Evolutionary conservation across 2,329 filamentous ascomycete genomes (phyloP).

Genomic region (Xylaria sp.): DNA sequence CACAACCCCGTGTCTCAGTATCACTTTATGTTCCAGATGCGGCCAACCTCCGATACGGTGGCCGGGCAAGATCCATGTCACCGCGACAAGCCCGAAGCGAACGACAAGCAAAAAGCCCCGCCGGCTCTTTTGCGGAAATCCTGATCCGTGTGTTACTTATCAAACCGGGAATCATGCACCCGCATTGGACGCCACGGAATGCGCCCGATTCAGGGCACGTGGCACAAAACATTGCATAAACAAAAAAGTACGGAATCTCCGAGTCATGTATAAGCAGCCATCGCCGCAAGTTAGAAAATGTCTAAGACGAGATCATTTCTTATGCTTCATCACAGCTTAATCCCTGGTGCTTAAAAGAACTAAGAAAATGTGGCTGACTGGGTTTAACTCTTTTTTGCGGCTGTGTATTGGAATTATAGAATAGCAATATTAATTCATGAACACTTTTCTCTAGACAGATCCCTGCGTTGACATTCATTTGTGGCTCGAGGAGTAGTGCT

Average conservation of each 20-base stretch:
- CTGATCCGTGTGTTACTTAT: not conserved
- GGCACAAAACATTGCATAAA: constrained; percentile 5
- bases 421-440: not conserved
- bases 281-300: not conserved
- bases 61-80: not conserved
- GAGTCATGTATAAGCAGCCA: constrained; percentile 35
- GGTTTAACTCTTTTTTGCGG: not conserved
- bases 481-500: no score
- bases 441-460: not conserved
- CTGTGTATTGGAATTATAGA: not conserved
- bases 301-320: not conserved
- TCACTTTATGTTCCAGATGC: constrained; percentile 11
- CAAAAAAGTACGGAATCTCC: constrained; percentile 24
- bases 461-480: no score
- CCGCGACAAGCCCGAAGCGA: constrained; percentile 4
- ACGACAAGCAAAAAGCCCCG: constrained; percentile 12
- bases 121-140: constrained; percentile 3
- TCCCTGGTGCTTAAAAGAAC: not conserved
- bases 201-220: not conserved
- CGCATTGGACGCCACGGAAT: not conserved
- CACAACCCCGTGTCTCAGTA: not conserved
- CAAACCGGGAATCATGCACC: not conserved
- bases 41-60: not conserved
- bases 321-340: not conserved
- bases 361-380: not conserved